A percentile compares a stretch with the other conserved stretches of the same genome.
These are phyloP conservation scores for Metschnikowia corniflorae DNA, from an alignment of 805 yeast species.

Conservation along the genomic window DNA sequence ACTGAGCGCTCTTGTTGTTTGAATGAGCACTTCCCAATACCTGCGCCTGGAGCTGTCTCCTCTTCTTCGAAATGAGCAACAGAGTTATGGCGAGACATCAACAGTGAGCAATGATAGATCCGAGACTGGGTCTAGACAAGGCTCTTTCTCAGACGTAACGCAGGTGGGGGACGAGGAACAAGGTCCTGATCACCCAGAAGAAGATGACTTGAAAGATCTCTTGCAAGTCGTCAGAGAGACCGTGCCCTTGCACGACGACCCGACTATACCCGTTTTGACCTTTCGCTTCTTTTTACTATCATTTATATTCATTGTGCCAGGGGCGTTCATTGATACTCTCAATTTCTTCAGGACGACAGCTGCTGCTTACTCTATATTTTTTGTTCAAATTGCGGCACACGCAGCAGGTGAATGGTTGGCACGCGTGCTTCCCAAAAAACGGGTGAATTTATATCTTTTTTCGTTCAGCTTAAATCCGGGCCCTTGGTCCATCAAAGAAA, in stretches of 20 bases:
- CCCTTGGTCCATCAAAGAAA: conserved; percentile 54
- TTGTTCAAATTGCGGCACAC: conserved; percentile 49
- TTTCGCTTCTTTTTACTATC: conserved; percentile 35
- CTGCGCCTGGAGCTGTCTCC: conserved; percentile 10
- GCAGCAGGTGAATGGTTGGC: conserved; percentile 48
- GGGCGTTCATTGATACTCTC: conserved; percentile 41
- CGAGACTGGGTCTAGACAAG: not conserved
- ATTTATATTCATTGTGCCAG: conserved; percentile 35
- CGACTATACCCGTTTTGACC: conserved; percentile 35
- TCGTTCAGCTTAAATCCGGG: conserved; percentile 45
- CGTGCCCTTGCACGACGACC: conserved; percentile 39
- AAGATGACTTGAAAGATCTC: conserved; percentile 24
- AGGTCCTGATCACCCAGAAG: not conserved
- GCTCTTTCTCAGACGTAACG: not conserved
- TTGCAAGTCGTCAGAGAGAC: conserved; percentile 34
- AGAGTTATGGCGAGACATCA: not conserved
- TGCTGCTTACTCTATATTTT: conserved; percentile 50
- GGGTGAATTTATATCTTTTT: conserved; percentile 18
- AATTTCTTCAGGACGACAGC: conserved; percentile 42
- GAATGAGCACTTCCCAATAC: conserved; percentile 3
- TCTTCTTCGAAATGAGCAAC: conserved; percentile 2
- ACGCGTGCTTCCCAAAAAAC: conserved; percentile 32
- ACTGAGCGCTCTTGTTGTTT: no score
- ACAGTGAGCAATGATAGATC: not conserved
- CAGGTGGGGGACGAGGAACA: conserved; percentile 3